Evolutionary conservation across 345 rosid genomes (phyloP), one percentile per base, ranked within the genome.

Genomic region (Physaria fendleri): DNA sequence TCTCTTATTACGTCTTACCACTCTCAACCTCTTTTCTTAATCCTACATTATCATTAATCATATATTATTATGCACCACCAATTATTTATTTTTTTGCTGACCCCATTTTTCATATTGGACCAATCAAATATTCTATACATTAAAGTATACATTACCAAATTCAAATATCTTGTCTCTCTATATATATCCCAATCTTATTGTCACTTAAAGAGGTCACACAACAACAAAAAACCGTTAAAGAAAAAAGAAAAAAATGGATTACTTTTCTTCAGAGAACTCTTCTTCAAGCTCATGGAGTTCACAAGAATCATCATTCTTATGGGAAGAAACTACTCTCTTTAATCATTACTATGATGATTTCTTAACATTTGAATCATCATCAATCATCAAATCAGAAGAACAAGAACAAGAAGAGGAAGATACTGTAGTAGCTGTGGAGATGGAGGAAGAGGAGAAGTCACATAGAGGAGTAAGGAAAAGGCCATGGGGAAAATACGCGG

Each of bases 401-500:
- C n/a, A n/a, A 59, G 49, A 16, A 78, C 62, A 55, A 79, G 64
- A 46, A 21, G 47, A 29, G 77, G 56, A 42, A 2, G 47, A 62
- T 0, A 71, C 63, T 10, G 70, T 76, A 5, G 71, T 66, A 17
- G 77, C 20, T 47, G n/a, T n/a, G n/a, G n/a, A n/a, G 33, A 49
- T 13, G n/a, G 63, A 34, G 65, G 72, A 53, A 14, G 28, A 43
- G 23, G 28, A 50, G 38, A 83, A 64, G 15, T 53, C 81, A 4
- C 71, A 72, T 54, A 73, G 90, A 78, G 90, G 90, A n/a, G 90
- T 84, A 1, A 71, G 95, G 68, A 77, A 49, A 67, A 33, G 95
- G 66, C 95, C 90, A 1, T 84, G 95, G 91, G 91, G 95, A 29
- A 82, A 82, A 56, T 84, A 30, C 10, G 95, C 91, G 1, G 91